phyloP scores from a whole-genome alignment of 495 filamentous ascomycete species.

The Pseudevernia furfuracea region DNA sequence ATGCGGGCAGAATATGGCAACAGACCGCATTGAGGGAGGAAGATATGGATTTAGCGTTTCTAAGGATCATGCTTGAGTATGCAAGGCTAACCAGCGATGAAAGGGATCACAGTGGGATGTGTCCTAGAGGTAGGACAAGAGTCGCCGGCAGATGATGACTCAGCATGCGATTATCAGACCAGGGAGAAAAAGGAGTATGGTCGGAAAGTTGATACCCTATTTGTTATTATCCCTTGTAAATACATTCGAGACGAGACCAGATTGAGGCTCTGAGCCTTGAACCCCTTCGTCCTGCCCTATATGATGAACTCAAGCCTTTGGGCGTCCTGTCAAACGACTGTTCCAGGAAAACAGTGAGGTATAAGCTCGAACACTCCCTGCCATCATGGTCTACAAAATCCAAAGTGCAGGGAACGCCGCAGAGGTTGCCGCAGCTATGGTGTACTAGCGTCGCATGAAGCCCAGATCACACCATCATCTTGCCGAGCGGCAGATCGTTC shows the following conservation, averaged over 20 bases:
- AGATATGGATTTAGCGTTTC: conserved; percentile 38
- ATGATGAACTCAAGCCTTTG: background rate
- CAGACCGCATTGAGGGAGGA: conserved; percentile 32
- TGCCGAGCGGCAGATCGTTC: too few relatives aligned
- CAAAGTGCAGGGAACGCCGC: too few relatives aligned
- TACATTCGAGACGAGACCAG: background rate
- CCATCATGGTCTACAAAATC: background rate
- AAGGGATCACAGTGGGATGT: conserved; percentile 4
- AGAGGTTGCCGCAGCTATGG: too few relatives aligned
- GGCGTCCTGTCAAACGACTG: background rate
- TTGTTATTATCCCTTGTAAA: background rate
- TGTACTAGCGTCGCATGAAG: too few relatives aligned
- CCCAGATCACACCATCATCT: too few relatives aligned
- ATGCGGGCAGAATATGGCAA: conserved; percentile 38
- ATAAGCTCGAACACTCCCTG: background rate
- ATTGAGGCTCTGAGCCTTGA: background rate
- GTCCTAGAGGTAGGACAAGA: conserved; percentile 5
- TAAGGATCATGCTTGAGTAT: conserved; percentile 41
- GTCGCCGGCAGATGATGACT: background rate
- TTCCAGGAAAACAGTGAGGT: background rate
- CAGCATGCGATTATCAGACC: background rate
- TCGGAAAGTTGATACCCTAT: background rate
- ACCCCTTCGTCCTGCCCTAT: background rate
- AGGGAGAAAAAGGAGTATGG: background rate
- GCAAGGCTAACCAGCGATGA: conserved; percentile 32